Evolutionary conservation across 371 early-diverging fungal species (phyloP).

Genomic region (Mucor velutinosus): DNA sequence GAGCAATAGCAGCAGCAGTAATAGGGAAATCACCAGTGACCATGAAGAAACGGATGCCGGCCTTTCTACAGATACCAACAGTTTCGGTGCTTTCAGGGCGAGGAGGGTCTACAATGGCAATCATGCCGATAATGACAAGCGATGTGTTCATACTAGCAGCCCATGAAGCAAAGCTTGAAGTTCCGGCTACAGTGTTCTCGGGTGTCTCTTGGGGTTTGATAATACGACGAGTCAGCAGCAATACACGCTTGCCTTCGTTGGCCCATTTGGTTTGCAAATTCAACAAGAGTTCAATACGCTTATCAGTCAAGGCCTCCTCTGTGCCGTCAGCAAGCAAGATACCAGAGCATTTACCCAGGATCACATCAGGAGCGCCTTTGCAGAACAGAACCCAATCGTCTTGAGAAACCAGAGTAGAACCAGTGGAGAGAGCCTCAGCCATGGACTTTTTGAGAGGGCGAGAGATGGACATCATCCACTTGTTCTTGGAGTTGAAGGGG

Average conservation of each 20-base stretch:
- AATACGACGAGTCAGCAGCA: slow-evolving; percentile 55
- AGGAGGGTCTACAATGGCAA: slow-evolving; percentile 77
- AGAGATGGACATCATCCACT: slow-evolving; percentile 67
- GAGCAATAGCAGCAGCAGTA: slow-evolving; percentile 75
- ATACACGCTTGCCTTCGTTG: slow-evolving; percentile 66
- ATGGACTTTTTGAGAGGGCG: slow-evolving; percentile 19
- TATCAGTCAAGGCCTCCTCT: slow-evolving; percentile 43
- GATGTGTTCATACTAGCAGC: slow-evolving; percentile 29
- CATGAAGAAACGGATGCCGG: slow-evolving; percentile 79
- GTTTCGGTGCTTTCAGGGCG: slow-evolving; percentile 66
- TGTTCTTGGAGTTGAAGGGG: slow-evolving; percentile 74
- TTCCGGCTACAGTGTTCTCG: slow-evolving; percentile 9
- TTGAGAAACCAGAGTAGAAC: slow-evolving; percentile 7
- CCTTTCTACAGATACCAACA: slow-evolving; percentile 56
- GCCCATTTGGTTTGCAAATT: slow-evolving; percentile 62
- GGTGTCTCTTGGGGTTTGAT: slow-evolving; percentile 31
- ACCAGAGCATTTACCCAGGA: slow-evolving; percentile 54
- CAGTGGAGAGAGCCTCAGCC: slow-evolving; percentile 32
- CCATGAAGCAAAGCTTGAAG: slow-evolving; percentile 34
- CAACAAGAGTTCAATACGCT: slow-evolving; percentile 33
- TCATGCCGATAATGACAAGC: slow-evolving; percentile 61
- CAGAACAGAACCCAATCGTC: slow-evolving; percentile 52
- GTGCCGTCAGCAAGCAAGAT: slow-evolving; percentile 47
- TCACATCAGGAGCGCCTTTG: slow-evolving; percentile 82
- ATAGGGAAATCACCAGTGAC: slow-evolving; percentile 75